These are phyloP conservation scores for Pseudozyma pruni DNA, from an alignment of 1,284 basidiomycete genomes.

Conservation along the genomic window DNA sequence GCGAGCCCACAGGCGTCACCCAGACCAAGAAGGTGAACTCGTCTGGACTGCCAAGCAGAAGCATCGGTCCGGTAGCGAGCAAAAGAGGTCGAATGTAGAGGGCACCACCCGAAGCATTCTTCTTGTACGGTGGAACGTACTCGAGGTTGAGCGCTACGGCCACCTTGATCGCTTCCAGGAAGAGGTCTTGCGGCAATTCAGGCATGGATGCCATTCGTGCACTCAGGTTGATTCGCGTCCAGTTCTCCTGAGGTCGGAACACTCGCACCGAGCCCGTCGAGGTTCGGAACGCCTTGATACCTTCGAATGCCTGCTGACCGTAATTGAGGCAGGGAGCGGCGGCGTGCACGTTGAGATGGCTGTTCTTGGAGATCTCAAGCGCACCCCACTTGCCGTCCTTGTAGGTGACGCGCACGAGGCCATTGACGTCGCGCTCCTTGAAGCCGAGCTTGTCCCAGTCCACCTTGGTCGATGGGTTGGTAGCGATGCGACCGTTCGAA, in stretches of 20 bases:
- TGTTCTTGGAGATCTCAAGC: constrained; percentile 57
- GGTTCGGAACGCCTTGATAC: constrained; percentile 66
- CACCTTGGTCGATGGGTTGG: constrained; percentile 29
- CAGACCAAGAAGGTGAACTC: constrained; percentile 68
- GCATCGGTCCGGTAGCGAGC: constrained; percentile 63
- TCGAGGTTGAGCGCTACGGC: constrained; percentile 68
- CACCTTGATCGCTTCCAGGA: constrained; percentile 56
- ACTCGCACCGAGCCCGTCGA: constrained; percentile 59
- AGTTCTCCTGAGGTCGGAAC: constrained; percentile 68
- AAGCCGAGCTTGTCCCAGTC: constrained; percentile 54
- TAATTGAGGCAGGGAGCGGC: constrained; percentile 68
- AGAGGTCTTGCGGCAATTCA: constrained; percentile 54
- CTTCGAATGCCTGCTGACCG: constrained; percentile 66
- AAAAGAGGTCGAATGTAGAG: constrained; percentile 63
- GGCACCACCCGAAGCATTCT: constrained; percentile 58
- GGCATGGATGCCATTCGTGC: constrained; percentile 66
- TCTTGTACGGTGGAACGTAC: constrained; percentile 65
- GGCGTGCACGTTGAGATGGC: constrained; percentile 63
- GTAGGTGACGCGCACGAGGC: constrained; percentile 46
- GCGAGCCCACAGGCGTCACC: constrained; percentile 66
- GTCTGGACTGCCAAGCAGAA: constrained; percentile 61
- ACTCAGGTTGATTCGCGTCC: constrained; percentile 61
- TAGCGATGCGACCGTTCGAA: constrained; percentile 37
- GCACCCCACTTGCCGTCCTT: constrained; percentile 59
- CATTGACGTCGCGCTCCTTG: constrained; percentile 53